Evolutionary conservation across 768 basidiomycete genomes (phyloP).

Genomic region (Suillus placidus): DNA sequence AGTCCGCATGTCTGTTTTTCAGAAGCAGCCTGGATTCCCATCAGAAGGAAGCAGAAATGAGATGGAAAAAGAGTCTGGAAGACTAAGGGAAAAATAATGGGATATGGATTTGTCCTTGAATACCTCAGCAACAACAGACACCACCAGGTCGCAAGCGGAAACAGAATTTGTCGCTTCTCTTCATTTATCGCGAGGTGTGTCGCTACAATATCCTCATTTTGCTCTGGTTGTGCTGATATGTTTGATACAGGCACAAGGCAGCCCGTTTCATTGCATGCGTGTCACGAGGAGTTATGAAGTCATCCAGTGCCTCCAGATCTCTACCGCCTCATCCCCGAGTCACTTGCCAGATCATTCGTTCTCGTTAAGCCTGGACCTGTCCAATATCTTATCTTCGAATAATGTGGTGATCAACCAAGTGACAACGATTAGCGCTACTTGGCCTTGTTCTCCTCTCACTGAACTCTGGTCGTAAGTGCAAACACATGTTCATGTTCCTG

Average conservation of each 20-base stretch:
- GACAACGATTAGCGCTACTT: constrained; percentile 66
- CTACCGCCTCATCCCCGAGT: constrained; percentile 53
- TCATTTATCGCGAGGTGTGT: constrained; percentile 67
- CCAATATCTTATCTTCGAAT: constrained; percentile 47
- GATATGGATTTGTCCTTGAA: too few species aligned
- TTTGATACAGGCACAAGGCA: constrained; percentile 44
- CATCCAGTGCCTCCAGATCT: constrained; percentile 56
- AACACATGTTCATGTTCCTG: not conserved
- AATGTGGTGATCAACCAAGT: constrained; percentile 58
- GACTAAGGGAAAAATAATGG: too few species aligned
- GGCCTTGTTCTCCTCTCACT: constrained; percentile 54
- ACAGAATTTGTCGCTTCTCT: constrained; percentile 59
- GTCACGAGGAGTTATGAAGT: constrained; percentile 62
- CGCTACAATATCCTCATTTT: not conserved
- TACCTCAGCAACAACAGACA: too few species aligned
- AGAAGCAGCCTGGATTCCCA: too few species aligned
- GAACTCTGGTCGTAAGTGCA: constrained; percentile 46
- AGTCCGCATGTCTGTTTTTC: too few species aligned
- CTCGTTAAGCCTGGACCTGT: constrained; percentile 55
- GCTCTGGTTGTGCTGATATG: constrained; percentile 8
- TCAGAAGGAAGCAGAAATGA: too few species aligned
- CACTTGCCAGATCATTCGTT: constrained; percentile 52
- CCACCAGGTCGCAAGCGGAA: constrained; percentile 47
- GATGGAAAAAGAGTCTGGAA: too few species aligned
- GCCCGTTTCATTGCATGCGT: constrained; percentile 60